Conservation (phyloP, 1,284 basidiomycete species). For the Macrocystidia cucumis region DNA sequence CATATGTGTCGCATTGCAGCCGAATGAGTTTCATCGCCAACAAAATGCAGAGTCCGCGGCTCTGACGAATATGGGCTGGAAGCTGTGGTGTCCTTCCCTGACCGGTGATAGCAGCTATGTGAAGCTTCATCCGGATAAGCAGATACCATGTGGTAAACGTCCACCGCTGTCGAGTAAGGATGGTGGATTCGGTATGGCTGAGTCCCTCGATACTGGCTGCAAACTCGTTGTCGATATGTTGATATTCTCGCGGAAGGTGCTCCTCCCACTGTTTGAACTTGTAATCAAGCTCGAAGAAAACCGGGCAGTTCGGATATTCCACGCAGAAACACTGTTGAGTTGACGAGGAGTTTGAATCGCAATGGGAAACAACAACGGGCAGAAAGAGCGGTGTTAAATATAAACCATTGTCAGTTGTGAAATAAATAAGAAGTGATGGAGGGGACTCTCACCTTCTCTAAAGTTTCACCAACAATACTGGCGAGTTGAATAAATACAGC, state of each 20-base stretch:
- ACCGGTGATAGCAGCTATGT: constrained; percentile 25
- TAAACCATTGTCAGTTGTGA: neutral
- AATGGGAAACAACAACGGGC: constrained; percentile 4
- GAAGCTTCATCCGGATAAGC: constrained; percentile 27
- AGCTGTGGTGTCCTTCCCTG: constrained; percentile 14
- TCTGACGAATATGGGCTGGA: constrained; percentile 14
- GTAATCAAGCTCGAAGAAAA: constrained; percentile 32
- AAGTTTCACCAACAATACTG: constrained; percentile 30
- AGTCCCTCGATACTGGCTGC: constrained; percentile 14
- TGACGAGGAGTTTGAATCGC: too few species aligned
- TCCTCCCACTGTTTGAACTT: constrained; percentile 35
- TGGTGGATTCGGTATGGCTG: constrained; percentile 17
- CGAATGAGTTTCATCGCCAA: constrained; percentile 26
- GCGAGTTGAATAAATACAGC: constrained; percentile 28
- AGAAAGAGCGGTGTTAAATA: neutral
- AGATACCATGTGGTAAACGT: constrained; percentile 33
- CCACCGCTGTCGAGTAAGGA: constrained; percentile 25
- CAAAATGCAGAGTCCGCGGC: constrained; percentile 19
- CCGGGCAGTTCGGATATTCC: constrained; percentile 23
- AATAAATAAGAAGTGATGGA: neutral
- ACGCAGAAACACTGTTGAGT: constrained; percentile 31
- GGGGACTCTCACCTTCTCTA: constrained; percentile 26
- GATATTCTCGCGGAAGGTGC: constrained; percentile 27
- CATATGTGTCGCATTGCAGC: constrained; percentile 24
- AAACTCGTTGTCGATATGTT: constrained; percentile 14